A percentile compares a stretch with the other conserved stretches of the same genome.
phyloP scores from a whole-genome alignment of 441 rosid species.

The Erodium chrysanthum region DNA sequence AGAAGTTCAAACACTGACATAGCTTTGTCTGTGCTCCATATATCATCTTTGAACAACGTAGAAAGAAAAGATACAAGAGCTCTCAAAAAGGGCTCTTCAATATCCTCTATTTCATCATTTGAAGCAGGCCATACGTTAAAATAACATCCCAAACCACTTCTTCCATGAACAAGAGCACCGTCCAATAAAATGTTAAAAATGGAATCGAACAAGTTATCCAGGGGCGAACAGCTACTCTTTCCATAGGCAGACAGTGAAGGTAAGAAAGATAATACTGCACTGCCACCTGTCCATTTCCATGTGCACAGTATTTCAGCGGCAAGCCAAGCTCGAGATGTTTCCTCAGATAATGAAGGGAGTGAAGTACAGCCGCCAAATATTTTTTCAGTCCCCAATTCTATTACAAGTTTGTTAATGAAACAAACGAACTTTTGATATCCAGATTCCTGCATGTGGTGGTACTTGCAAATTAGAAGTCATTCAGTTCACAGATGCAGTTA shows the following conservation, averaged over 20 bases:
- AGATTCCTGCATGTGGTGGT: slow-evolving; percentile 39
- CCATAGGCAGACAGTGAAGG: slow-evolving; percentile 50
- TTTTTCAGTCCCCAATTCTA: slow-evolving; percentile 49
- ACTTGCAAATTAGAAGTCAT: slow-evolving; percentile 13
- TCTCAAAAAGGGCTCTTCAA: slow-evolving; percentile 68
- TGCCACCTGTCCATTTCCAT: slow-evolving; percentile 94
- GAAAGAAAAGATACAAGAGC: slow-evolving; percentile 59
- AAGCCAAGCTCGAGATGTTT: slow-evolving; percentile 66
- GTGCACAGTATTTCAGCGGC: slow-evolving; percentile 81
- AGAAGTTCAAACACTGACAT: slow-evolving; percentile 42
- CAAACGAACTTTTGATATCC: slow-evolving; percentile 51
- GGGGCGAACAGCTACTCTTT: slow-evolving; percentile 29
- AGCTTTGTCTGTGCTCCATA: slow-evolving; percentile 70
- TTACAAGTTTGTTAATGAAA: slow-evolving; percentile 54
- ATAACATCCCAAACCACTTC: slow-evolving; percentile 26
- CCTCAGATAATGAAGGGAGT: slow-evolving; percentile 21
- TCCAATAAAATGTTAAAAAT: slow-evolving; percentile 63
- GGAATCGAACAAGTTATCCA: slow-evolving; percentile 46
- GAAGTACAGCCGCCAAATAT: slow-evolving; percentile 31
- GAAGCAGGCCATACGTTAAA: slow-evolving; percentile 36
- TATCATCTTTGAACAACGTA: slow-evolving; percentile 50
- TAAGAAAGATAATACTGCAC: slow-evolving; percentile 56
- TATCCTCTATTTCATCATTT: slow-evolving; percentile 38
- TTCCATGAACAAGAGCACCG: slow-evolving; percentile 72
- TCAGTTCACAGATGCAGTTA: slow-evolving; percentile 10